phyloP scores from a whole-genome alignment of 495 filamentous ascomycete species.

The Talaromyces proteolyticus region DNA sequence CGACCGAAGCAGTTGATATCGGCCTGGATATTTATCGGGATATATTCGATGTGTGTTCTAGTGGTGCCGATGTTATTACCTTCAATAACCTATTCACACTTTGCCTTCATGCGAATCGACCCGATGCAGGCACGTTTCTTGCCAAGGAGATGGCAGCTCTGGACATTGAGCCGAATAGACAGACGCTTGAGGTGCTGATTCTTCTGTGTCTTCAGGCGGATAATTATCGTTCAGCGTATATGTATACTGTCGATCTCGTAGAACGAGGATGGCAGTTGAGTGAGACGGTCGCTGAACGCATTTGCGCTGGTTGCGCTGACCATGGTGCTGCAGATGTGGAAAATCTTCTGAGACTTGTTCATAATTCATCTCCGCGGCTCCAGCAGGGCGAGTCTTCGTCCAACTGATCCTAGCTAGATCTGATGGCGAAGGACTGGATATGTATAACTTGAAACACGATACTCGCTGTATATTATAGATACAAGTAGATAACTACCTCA shows the following conservation, averaged over 20 bases:
- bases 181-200: conserved; percentile 66
- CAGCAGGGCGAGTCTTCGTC: too few relatives aligned
- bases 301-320: conserved; percentile 11
- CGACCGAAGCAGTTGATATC: conserved; percentile 22
- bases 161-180: conserved; percentile 48
- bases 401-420: too few relatives aligned
- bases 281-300: conserved; percentile 17
- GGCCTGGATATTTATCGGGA: conserved; percentile 68
- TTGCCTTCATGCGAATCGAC: conserved; percentile 43
- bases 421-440: too few relatives aligned
- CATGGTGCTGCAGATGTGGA: too few relatives aligned
- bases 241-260: conserved; percentile 33
- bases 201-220: conserved; percentile 50
- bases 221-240: conserved; percentile 31
- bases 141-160: conserved; percentile 68
- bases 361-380: too few relatives aligned
- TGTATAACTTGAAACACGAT: too few relatives aligned
- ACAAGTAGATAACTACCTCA: too few relatives aligned
- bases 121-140: conserved; percentile 59
- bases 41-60: conserved; percentile 53
- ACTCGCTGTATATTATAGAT: too few relatives aligned
- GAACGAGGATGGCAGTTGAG: conserved; percentile 18
- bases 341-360: too few relatives aligned
- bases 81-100: conserved; percentile 65
- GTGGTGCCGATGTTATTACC: conserved; percentile 51